These are phyloP conservation scores for Phytomonas sp. DNA, from an alignment of 208 protist species.

Conservation along the genomic window DNA sequence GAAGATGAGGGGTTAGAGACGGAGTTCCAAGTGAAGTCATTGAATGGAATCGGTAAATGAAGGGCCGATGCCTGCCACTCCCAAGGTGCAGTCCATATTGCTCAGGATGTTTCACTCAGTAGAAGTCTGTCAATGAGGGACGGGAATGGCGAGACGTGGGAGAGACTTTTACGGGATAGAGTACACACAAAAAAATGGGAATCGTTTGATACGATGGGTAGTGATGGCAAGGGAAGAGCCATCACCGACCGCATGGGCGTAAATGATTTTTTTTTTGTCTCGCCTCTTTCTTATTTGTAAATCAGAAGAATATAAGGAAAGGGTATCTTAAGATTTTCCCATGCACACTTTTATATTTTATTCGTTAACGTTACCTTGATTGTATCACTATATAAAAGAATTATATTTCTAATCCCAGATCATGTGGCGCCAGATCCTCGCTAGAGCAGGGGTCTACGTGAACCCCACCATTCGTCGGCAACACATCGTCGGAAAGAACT, in stretches of 20 bases:
- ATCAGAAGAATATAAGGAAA: background rate
- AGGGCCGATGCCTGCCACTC: background rate
- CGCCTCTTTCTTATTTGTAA: constrained; percentile 1
- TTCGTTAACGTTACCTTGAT: background rate
- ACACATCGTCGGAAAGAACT: constrained; percentile 22
- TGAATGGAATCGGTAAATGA: background rate
- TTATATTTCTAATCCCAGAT: background rate
- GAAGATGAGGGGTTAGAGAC: background rate
- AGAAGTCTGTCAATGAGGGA: background rate
- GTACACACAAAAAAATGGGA: background rate
- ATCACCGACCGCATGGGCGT: too few species aligned
- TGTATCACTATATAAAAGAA: background rate
- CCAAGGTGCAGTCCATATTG: background rate
- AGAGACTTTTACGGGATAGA: background rate
- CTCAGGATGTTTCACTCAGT: background rate
- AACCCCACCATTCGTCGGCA: constrained; percentile 24
- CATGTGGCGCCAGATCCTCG: constrained; percentile 43
- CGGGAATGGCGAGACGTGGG: background rate
- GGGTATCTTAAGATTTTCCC: constrained; percentile 1
- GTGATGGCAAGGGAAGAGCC: background rate
- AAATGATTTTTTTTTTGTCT: background rate
- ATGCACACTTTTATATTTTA: background rate
- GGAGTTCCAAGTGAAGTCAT: background rate
- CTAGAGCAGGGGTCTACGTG: constrained; percentile 23
- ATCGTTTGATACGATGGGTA: constrained; percentile 1